Conservation (phyloP, 768 basidiomycete genomes). For the Cyclocybe aegerita region DNA sequence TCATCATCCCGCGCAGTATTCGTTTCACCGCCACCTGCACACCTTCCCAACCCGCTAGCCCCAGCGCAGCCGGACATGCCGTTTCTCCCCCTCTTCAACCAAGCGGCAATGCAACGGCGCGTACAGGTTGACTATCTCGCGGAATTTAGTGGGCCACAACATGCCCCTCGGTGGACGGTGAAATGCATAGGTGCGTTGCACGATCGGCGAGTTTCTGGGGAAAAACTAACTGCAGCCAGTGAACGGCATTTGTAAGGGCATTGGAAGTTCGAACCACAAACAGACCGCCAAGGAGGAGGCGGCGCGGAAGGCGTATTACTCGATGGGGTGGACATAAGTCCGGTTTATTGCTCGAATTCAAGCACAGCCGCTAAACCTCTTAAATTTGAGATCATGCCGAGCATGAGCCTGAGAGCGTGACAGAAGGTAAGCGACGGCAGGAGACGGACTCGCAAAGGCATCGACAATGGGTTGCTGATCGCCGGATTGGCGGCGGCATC, state of each 20-base stretch:
- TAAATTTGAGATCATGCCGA: no score
- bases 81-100: conserved; percentile 74
- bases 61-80: conserved; percentile 64
- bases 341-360: no score
- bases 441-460: no score
- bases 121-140: conserved; percentile 61
- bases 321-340: conserved; percentile 67
- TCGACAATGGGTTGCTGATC: no score
- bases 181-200: conserved; percentile 59
- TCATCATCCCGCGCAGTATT: conserved; percentile 8
- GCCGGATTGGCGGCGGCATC: no score
- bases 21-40: conserved; percentile 6
- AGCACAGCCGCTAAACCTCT: no score
- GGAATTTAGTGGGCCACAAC: conserved; percentile 61
- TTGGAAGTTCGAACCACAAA: conserved; percentile 66
- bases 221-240: conserved; percentile 36
- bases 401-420: no score
- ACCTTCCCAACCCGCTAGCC: conserved; percentile 52
- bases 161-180: conserved; percentile 67
- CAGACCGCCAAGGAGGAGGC: conserved; percentile 80
- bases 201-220: conserved; percentile 5
- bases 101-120: conserved; percentile 66
- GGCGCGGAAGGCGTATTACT: conserved; percentile 66
- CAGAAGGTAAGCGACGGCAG: no score
- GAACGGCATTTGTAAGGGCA: conserved; percentile 67